Conservation (phyloP, 768 basidiomycete species). For the Tricholoma sp. region DNA sequence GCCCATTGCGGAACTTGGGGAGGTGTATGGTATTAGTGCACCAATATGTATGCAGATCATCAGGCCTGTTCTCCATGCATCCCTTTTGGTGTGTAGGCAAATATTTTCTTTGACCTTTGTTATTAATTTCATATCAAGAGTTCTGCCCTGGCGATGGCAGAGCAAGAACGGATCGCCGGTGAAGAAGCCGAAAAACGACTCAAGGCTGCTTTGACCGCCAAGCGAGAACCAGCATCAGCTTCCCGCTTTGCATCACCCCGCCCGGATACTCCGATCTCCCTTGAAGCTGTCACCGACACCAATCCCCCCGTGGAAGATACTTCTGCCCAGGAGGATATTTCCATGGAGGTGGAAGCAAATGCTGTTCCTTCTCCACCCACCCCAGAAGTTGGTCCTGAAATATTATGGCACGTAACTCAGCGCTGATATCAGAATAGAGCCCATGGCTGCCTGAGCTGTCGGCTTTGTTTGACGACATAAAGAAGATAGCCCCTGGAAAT, state of each 20-base stretch:
- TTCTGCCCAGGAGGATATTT: slow-evolving; percentile 33
- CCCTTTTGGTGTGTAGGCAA: slow-evolving; percentile 48
- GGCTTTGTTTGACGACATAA: slow-evolving; percentile 70
- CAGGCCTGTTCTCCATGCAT: slow-evolving; percentile 69
- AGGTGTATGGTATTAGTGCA: slow-evolving; percentile 73
- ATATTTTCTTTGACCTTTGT: not conserved
- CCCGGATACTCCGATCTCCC: slow-evolving; percentile 21
- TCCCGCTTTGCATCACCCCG: slow-evolving; percentile 67
- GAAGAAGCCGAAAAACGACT: slow-evolving; percentile 78
- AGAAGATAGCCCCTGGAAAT: slow-evolving; percentile 62
- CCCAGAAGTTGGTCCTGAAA: slow-evolving; percentile 33
- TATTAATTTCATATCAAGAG: slow-evolving; percentile 31
- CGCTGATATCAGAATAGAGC: slow-evolving; percentile 35
- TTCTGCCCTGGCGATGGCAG: slow-evolving; percentile 57
- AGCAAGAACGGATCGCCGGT: slow-evolving; percentile 62
- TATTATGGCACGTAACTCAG: not conserved
- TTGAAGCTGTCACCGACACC: slow-evolving; percentile 21
- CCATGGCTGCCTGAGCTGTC: slow-evolving; percentile 79
- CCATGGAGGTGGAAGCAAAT: slow-evolving; percentile 50
- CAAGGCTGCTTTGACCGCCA: slow-evolving; percentile 74
- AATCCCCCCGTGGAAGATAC: slow-evolving; percentile 24
- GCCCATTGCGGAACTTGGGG: slow-evolving; percentile 64
- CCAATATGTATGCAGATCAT: slow-evolving; percentile 93
- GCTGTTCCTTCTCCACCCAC: slow-evolving; percentile 18
- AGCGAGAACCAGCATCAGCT: slow-evolving; percentile 58